phyloP scores from a whole-genome alignment of 2,329 filamentous ascomycete genomes.

The Fusarium sp. region DNA sequence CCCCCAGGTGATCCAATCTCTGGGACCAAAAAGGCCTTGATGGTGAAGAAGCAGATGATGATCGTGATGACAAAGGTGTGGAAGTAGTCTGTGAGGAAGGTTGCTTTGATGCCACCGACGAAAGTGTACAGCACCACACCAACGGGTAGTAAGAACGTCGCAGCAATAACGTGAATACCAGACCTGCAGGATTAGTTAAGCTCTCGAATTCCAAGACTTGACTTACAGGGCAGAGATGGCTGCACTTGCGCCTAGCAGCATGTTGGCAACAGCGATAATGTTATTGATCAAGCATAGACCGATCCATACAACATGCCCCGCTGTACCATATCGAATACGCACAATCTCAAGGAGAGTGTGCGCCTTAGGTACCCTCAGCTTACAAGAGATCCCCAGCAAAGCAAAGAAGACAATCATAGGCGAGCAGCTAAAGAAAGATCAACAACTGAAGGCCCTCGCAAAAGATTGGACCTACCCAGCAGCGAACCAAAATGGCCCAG shows the following conservation, averaged over 20 bases:
- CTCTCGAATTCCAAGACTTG: accelerated
- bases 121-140: constrained; percentile 57
- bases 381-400: constrained; percentile 63
- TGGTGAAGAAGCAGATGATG: constrained; percentile 62
- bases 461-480: constrained; percentile 54
- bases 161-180: constrained; percentile 63
- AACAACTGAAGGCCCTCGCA: accelerated
- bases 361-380: constrained; percentile 64
- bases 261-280: constrained; percentile 65
- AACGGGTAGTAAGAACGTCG: constrained; percentile 59
- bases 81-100: constrained; percentile 64
- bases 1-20: constrained; percentile 62
- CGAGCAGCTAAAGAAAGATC: constrained; percentile 51
- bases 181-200: constrained; percentile 48
- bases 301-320: constrained; percentile 65
- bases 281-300: constrained; percentile 66
- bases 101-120: constrained; percentile 57
- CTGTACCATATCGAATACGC: constrained; percentile 61
- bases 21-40: constrained; percentile 60
- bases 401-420: constrained; percentile 69
- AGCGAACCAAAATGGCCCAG: constrained; percentile 69
- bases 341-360: constrained; percentile 68
- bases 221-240: constrained; percentile 53
- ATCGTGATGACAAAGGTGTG: constrained; percentile 68
- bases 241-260: constrained; percentile 59